Percentiles rank a stretch among this genome's conserved stretches.
These are phyloP conservation scores for Phytophthora meadii DNA, from an alignment of 352 stramenopile species.

Conservation along the genomic window DNA sequence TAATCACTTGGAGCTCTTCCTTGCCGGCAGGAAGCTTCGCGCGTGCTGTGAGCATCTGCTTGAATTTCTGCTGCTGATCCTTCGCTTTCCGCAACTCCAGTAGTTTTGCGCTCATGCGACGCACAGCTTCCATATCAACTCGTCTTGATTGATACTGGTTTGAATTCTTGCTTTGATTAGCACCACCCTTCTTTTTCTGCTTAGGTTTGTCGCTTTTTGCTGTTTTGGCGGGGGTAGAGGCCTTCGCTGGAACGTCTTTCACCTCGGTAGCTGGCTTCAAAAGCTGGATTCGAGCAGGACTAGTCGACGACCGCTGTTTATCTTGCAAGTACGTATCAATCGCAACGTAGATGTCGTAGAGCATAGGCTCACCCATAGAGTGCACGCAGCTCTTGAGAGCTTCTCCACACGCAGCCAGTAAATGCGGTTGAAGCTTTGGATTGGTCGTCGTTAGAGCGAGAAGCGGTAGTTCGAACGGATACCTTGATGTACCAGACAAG, in stretches of 20 bases:
- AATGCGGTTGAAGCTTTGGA: conserved; percentile 42
- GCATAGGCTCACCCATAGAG: conserved; percentile 74
- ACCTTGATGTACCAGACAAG: conserved; percentile 54
- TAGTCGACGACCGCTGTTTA: conserved; percentile 30
- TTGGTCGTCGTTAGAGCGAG: conserved; percentile 57
- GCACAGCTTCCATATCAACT: conserved; percentile 46
- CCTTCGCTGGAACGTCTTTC: conserved; percentile 14
- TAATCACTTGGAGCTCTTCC: conserved; percentile 64
- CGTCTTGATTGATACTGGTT: conserved; percentile 20
- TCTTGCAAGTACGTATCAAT: conserved; percentile 65
- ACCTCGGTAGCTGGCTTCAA: conserved; percentile 21
- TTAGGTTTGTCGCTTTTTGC: conserved; percentile 24
- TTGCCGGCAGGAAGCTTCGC: conserved; percentile 65
- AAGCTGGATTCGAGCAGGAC: conserved; percentile 42
- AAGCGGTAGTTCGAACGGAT: conserved; percentile 81
- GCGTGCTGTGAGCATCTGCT: conserved; percentile 64
- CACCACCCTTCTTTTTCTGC: conserved; percentile 28
- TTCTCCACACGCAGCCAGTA: conserved; percentile 54
- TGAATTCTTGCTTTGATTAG: conserved; percentile 27
- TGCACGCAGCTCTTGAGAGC: conserved; percentile 59
- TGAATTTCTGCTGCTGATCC: conserved; percentile 48
- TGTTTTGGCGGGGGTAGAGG: background rate
- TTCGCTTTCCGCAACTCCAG: conserved; percentile 54
- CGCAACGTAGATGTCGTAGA: conserved; percentile 82
- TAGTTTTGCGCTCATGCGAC: conserved; percentile 54